phyloP scores from a whole-genome alignment of 2,329 filamentous ascomycete genomes.

The Fusarium floridanum region DNA sequence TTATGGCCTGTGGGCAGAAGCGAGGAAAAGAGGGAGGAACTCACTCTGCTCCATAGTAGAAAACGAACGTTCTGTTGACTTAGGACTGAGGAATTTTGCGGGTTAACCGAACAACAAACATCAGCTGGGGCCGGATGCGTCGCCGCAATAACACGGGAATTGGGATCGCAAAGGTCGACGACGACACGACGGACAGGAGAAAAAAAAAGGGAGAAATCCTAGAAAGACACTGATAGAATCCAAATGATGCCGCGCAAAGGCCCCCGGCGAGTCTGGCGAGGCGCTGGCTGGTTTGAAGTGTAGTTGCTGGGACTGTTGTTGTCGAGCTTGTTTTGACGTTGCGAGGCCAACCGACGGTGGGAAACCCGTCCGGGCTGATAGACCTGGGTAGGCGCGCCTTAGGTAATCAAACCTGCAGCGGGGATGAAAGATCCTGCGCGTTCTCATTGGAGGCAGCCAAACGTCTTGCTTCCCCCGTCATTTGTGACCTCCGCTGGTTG shows the following conservation, averaged over 20 bases:
- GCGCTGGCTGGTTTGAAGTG: slow-evolving; percentile 47
- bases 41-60: slow-evolving; percentile 54
- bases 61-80: slow-evolving; percentile 47
- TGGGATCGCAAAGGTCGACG: background rate
- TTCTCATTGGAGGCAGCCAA: slow-evolving; percentile 7
- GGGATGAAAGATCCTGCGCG: slow-evolving; percentile 32
- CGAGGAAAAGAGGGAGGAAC: slow-evolving; percentile 40
- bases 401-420: slow-evolving; percentile 42
- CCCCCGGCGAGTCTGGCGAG: slow-evolving; percentile 39
- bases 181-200: slow-evolving; percentile 12
- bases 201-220: slow-evolving; percentile 30
- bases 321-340: slow-evolving; percentile 57
- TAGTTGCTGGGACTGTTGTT: slow-evolving; percentile 52
- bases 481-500: slow-evolving; percentile 15
- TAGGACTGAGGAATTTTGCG: slow-evolving; percentile 46
- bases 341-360: slow-evolving; percentile 58
- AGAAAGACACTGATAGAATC: slow-evolving; percentile 17
- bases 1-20: slow-evolving; percentile 21
- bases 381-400: slow-evolving; percentile 26
- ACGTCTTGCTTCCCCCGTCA: slow-evolving; percentile 8
- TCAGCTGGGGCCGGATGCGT: slow-evolving; percentile 51
- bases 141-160: slow-evolving; percentile 44
- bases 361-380: slow-evolving; percentile 42
- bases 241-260: slow-evolving; percentile 33
- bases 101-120: slow-evolving; percentile 56